Conservation (phyloP, 768 basidiomycete species). For the Leucosporidium creatinivorum region DNA sequence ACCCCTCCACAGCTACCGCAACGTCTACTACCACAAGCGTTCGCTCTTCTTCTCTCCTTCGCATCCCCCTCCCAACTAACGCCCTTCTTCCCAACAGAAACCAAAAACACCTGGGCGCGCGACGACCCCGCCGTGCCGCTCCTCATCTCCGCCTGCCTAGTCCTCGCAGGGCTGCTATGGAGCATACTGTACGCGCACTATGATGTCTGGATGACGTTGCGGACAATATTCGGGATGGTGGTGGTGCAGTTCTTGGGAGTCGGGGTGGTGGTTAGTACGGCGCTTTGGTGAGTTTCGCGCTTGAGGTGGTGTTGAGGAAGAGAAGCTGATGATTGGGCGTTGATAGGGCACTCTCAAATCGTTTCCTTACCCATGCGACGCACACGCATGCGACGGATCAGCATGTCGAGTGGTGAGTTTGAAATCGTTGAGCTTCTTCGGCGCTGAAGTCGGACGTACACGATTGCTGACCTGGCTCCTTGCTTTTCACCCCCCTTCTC, state of each 20-base stretch:
- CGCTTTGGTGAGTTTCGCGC: slow-evolving; percentile 58
- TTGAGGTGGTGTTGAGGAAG: too few species aligned
- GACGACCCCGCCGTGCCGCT: slow-evolving; percentile 94
- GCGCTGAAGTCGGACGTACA: too few species aligned
- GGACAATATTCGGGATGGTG: slow-evolving; percentile 69
- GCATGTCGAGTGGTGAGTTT: slow-evolving; percentile 21
- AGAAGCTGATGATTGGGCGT: too few species aligned
- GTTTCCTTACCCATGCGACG: slow-evolving; percentile 34
- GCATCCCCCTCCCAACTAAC: not conserved
- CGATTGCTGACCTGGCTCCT: too few species aligned
- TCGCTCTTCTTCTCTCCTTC: slow-evolving; percentile 35
- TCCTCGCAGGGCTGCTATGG: slow-evolving; percentile 82
- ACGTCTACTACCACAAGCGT: slow-evolving; percentile 98
- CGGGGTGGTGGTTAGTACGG: slow-evolving; percentile 64
- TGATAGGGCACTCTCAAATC: slow-evolving; percentile 29
- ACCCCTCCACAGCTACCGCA: slow-evolving; percentile 60
- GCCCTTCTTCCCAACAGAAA: slow-evolving; percentile 52
- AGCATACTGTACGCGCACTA: slow-evolving; percentile 69
- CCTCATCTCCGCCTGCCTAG: slow-evolving; percentile 61
- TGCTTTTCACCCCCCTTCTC: too few species aligned
- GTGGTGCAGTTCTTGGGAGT: slow-evolving; percentile 77
- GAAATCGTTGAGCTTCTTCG: too few species aligned
- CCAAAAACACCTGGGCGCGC: slow-evolving; percentile 95
- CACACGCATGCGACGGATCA: slow-evolving; percentile 32
- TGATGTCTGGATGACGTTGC: slow-evolving; percentile 51